Conservation (phyloP, 2,329 filamentous ascomycete species). For the Pseudopithomyces maydicus region DNA sequence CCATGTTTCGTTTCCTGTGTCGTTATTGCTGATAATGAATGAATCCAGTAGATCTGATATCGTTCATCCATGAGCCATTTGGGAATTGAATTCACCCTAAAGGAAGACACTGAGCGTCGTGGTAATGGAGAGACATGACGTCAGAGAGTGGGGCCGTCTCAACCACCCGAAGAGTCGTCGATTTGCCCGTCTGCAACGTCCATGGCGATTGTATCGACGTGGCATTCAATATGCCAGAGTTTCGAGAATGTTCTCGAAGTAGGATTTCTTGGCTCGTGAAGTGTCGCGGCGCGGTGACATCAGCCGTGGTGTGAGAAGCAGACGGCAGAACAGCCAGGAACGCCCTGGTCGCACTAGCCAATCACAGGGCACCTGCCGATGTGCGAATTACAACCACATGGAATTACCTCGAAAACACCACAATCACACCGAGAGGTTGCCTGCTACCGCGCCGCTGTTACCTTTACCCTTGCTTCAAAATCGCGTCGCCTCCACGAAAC, state of each 20-base stretch:
- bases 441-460: neutral
- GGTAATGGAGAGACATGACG: too few species aligned
- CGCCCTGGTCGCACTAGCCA: neutral
- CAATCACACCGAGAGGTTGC: neutral
- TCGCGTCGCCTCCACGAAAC: neutral
- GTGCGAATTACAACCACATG: neutral
- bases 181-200: too few species aligned
- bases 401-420: constrained; percentile 2
- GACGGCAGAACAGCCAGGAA: neutral
- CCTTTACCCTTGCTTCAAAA: neutral
- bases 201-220: neutral
- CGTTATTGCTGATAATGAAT: too few species aligned
- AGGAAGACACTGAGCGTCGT: too few species aligned
- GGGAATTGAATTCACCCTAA: too few species aligned
- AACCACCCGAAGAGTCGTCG: too few species aligned
- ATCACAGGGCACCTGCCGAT: neutral
- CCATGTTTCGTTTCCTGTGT: too few species aligned
- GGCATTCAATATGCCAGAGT: neutral
- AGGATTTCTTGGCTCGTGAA: neutral
- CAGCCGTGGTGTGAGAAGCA: constrained; percentile 4
- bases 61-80: too few species aligned
- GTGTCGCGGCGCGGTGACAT: constrained; percentile 3
- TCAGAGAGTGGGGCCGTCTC: too few species aligned
- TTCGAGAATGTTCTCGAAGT: neutral
- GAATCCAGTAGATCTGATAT: too few species aligned